Percentiles rank a stretch among this genome's conserved stretches.
These are phyloP conservation scores for Camelina hispida DNA, from an alignment of 345 rosid species.

Conservation along the genomic window DNA sequence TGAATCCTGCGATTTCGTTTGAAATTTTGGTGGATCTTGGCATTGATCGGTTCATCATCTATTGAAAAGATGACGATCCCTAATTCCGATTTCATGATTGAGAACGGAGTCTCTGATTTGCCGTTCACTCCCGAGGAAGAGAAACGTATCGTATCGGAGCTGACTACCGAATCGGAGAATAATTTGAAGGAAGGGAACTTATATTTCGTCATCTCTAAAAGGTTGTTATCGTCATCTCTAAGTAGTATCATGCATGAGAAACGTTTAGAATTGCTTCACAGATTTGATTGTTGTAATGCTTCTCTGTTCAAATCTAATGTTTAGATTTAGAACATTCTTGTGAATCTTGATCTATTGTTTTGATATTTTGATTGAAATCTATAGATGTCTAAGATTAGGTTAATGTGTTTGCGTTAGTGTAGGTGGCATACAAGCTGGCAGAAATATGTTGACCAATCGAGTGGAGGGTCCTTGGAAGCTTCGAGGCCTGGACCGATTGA, in stretches of 20 bases:
- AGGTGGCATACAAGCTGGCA: conserved; percentile 92
- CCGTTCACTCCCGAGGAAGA: conserved; percentile 76
- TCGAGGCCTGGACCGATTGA: conserved; percentile 83
- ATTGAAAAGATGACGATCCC: conserved; percentile 63
- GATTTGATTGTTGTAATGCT: conserved; percentile 11
- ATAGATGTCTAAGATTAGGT: not conserved
- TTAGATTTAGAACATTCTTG: not conserved
- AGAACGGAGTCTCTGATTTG: conserved; percentile 68
- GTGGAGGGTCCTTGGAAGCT: conserved; percentile 41
- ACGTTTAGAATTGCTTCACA: not conserved
- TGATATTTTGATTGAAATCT: not conserved
- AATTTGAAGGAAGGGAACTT: conserved; percentile 74
- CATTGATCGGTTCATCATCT: not conserved
- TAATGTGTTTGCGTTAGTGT: conserved; percentile 19
- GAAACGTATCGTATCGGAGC: conserved; percentile 63
- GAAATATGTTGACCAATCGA: conserved; percentile 63
- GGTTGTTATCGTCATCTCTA: conserved; percentile 40
- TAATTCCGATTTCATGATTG: conserved; percentile 62
- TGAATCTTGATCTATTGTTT: not conserved
- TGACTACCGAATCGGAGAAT: conserved; percentile 61
- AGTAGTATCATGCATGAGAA: conserved; percentile 5
- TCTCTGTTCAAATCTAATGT: conserved; percentile 3
- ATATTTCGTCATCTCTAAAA: conserved; percentile 73
- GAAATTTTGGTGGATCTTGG: conserved; percentile 30
- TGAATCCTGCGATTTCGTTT: not conserved